phyloP scores from a whole-genome alignment of 306 rosid genomes.

The Casuarina cunninghamiana region DNA sequence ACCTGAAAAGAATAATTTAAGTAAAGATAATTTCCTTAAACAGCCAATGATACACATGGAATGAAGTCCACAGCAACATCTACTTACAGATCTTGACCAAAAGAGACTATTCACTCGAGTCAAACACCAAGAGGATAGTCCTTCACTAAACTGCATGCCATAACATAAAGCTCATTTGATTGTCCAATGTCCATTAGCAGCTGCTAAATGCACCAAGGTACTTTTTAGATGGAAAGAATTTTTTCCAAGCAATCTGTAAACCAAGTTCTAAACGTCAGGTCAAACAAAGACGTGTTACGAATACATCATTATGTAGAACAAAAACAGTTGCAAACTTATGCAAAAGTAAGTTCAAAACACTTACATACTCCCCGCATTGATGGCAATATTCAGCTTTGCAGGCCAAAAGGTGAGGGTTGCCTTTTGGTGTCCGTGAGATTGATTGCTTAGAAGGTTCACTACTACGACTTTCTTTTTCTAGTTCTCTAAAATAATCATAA shows the following conservation, averaged over 20 bases:
- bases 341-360: conserved; percentile 85
- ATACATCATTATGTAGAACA: conserved; percentile 24
- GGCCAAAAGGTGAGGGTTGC: conserved; percentile 82
- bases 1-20: neutral
- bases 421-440: conserved; percentile 59
- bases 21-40: neutral
- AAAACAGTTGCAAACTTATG: conserved; percentile 56
- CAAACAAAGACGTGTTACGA: conserved; percentile 2
- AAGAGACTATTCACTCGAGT: neutral
- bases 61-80: neutral
- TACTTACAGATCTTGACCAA: conserved; percentile 3
- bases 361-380: conserved; percentile 93
- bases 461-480: conserved; percentile 71
- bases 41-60: neutral
- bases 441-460: conserved; percentile 62
- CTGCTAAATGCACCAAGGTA: conserved; percentile 89
- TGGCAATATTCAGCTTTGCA: conserved; percentile 98
- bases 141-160: too few species aligned
- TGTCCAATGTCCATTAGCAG: conserved; percentile 24
- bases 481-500: conserved; percentile 55
- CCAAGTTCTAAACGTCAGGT: conserved; percentile 19
- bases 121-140: neutral
- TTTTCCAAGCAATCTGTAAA: conserved; percentile 64
- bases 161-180: too few species aligned
- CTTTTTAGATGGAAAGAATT: conserved; percentile 90